Conservation (phyloP, 441 rosid species). For the Adansonia rubrostipa region DNA sequence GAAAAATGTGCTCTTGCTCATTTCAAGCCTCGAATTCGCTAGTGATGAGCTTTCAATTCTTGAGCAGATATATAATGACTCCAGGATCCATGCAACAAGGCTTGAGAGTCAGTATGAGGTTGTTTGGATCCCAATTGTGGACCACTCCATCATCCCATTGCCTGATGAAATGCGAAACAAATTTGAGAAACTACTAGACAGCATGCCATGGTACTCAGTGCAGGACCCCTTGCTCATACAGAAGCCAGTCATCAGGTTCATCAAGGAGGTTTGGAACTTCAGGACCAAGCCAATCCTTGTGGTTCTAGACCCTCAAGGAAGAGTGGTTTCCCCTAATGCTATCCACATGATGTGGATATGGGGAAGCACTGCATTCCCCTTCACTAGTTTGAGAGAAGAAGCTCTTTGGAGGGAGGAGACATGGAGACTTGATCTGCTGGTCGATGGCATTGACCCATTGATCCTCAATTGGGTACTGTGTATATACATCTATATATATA, state of each 20-base stretch:
- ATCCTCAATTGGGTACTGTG: slow-evolving; percentile 53
- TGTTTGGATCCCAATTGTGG: slow-evolving; percentile 71
- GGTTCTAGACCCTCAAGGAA: slow-evolving; percentile 72
- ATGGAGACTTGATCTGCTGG: slow-evolving; percentile 68
- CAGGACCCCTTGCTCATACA: slow-evolving; percentile 50
- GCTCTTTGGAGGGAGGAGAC: slow-evolving; percentile 65
- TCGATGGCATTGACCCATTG: slow-evolving; percentile 59
- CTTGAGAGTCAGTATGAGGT: slow-evolving; percentile 53
- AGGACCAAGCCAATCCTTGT: slow-evolving; percentile 69
- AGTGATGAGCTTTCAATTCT: slow-evolving; percentile 59
- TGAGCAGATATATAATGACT: slow-evolving; percentile 60
- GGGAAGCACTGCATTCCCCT: slow-evolving; percentile 68
- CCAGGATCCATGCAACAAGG: slow-evolving; percentile 46
- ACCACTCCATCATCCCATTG: slow-evolving; percentile 38
- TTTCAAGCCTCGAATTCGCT: slow-evolving; percentile 61
- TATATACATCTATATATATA: background rate
- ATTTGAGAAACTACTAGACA: slow-evolving; percentile 46
- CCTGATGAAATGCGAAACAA: slow-evolving; percentile 40
- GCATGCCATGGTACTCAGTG: slow-evolving; percentile 75
- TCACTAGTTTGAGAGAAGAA: slow-evolving; percentile 62
- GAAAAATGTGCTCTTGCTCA: slow-evolving; percentile 64
- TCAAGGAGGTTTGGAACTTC: slow-evolving; percentile 65
- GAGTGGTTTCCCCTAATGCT: slow-evolving; percentile 62
- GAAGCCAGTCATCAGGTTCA: slow-evolving; percentile 49
- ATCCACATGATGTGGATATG: slow-evolving; percentile 87